Evolutionary conservation across 441 rosid genomes (phyloP).

Genomic region (Syzygium syzygioides): DNA sequence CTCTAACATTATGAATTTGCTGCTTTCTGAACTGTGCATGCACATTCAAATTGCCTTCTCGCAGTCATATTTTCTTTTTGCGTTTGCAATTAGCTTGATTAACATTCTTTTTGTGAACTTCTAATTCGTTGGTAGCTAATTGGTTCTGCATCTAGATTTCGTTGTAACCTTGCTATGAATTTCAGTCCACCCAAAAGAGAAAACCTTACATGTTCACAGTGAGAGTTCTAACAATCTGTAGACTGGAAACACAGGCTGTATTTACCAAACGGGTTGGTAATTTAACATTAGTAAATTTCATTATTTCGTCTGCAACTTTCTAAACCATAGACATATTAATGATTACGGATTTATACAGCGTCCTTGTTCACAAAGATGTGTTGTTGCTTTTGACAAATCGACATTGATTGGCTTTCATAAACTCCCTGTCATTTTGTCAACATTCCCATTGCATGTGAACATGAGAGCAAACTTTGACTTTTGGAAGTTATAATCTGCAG

Average conservation of each 20-base stretch:
- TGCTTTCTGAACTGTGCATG: background rate
- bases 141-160: background rate
- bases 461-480: background rate
- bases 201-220: background rate
- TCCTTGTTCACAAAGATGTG: background rate
- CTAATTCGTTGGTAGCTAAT: background rate
- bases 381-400: background rate
- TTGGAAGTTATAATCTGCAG: slow-evolving; percentile 18
- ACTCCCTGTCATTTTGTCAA: background rate
- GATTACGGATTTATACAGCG: background rate
- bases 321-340: background rate
- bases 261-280: background rate
- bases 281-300: background rate
- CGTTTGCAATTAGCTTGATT: background rate
- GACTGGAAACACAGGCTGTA: background rate
- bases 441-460: background rate
- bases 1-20: background rate
- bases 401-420: background rate
- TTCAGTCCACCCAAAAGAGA: background rate
- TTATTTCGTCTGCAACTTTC: background rate
- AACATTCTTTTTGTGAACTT: background rate
- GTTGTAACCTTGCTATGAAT: background rate
- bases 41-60: background rate
- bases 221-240: background rate
- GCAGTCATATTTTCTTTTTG: background rate